Base-by-base conservation (phyloP, 2,329 filamentous ascomycete genomes). In the Fusarium cyanostomum region DNA sequence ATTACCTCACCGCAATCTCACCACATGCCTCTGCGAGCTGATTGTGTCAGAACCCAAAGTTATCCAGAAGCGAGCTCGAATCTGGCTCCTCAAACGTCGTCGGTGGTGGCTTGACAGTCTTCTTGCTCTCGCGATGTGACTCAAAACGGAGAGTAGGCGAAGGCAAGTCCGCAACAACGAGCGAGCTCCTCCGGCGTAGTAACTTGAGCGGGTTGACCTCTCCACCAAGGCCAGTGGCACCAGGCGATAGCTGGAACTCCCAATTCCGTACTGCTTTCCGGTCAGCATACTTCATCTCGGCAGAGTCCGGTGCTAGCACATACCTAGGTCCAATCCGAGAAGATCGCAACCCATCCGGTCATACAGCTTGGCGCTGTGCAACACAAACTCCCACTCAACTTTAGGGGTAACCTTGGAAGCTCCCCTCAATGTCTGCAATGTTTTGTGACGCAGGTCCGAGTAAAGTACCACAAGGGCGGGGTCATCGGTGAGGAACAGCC, bases 11-110 rank as follows among this genome's bases (percentile, higher is more conserved):
- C 21, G 39, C 27, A 16, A 11, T 21, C 11, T 49, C 18, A 12
- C 41, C 18, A 21, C 10, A 35, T 10, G n/a, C n/a, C 15, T 13
- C 15, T 24, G 10, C 39, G 37, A 15, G 18, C 16, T n/a, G 8
- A 26, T 16, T 13, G 7, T n/a, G 21, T 53, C 69, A 98, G 73
- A 98, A 95, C 1, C 94, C 94, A 83, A 98, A 98, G 74, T 86
- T 94, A 81, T 98, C 94, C 69, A 98, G 81, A 72, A 99, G 78
- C 57, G 92, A 94, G 74, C 87, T 92, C 26, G 91, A 85, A 78
- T 96, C 93, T n/a, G 95, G 95, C 76, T 99, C 95, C 69, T 96
- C 85, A 74, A 98, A 98, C 62, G 89, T 88, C 16, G 90, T 92
- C 2, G 92, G 88, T 13, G 89, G 83, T 12, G 85, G 82, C 70